Conservation (phyloP, 208 protist genomes). For the Leishmania tropica region DNA sequence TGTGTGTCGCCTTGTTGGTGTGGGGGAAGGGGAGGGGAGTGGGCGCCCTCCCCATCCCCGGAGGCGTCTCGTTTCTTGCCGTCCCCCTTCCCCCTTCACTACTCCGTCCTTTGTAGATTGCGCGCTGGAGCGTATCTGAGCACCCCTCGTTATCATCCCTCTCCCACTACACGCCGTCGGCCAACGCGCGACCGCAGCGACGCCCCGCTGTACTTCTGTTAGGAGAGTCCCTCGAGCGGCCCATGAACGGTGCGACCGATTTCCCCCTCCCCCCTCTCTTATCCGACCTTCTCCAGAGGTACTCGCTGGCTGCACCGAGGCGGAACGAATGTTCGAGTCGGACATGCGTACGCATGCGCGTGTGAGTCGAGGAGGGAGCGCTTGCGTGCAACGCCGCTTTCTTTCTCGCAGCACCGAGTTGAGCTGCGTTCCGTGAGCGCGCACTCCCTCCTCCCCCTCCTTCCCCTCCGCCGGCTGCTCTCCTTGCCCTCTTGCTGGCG, state of each 20-base stretch:
- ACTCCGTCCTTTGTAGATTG: constrained; percentile 11
- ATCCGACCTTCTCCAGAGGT: background rate
- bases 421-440: background rate
- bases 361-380: background rate
- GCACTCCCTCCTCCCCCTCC: too few species aligned
- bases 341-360: background rate
- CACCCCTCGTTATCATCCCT: background rate
- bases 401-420: background rate
- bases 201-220: background rate
- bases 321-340: background rate
- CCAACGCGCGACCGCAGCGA: background rate
- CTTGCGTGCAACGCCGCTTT: background rate
- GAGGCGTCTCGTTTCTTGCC: background rate
- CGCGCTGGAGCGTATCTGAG: background rate
- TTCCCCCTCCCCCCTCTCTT: background rate
- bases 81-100: constrained; percentile 16
- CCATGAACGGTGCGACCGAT: background rate
- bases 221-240: background rate
- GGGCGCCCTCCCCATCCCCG: background rate
- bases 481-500: background rate
- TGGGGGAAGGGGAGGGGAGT: background rate
- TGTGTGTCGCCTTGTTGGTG: background rate
- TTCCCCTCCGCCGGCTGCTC: background rate
- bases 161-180: background rate
- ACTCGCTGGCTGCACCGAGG: background rate